Evolutionary conservation across 2,329 filamentous ascomycete genomes (phyloP).

Genomic region (Epichloe hybrida): DNA sequence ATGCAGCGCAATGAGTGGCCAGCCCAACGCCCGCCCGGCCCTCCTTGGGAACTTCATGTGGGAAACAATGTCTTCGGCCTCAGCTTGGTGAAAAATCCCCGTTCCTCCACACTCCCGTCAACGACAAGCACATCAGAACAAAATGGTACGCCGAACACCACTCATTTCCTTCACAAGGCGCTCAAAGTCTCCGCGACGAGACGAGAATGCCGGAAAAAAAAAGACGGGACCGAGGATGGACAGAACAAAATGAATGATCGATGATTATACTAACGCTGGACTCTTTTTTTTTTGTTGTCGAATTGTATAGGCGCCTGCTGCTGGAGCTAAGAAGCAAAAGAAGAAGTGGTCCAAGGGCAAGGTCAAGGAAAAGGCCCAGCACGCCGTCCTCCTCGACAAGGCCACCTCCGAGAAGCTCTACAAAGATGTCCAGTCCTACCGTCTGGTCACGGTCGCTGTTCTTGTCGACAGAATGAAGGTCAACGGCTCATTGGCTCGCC

Average conservation of each 20-base stretch:
- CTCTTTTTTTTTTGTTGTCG: not conserved
- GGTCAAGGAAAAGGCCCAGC: conserved; percentile 99
- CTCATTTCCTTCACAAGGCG: conserved; percentile 2
- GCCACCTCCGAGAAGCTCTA: conserved; percentile 92
- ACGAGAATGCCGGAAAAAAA: not conserved
- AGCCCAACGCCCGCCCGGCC: conserved; percentile 5
- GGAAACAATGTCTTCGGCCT: conserved; percentile 14
- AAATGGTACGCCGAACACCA: conserved; percentile 25
- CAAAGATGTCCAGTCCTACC: conserved; percentile 99
- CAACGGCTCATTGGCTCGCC: conserved; percentile 91
- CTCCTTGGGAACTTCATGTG: not conserved
- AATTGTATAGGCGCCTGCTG: conserved; percentile 26
- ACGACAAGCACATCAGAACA: conserved; percentile 29
- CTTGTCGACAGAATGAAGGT: conserved; percentile 99
- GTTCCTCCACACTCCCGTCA: conserved; percentile 23
- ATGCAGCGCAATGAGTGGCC: not conserved
- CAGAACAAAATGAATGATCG: conserved; percentile 9
- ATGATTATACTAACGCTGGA: conserved; percentile 4
- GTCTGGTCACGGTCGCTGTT: conserved; percentile 94
- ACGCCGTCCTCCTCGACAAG: conserved; percentile 99
- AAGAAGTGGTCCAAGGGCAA: conserved; percentile 40
- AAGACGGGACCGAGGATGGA: not conserved
- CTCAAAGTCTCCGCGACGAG: not conserved
- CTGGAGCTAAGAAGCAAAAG: conserved; percentile 38
- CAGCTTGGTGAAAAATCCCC: conserved; percentile 15